Evolutionary conservation across 1,284 basidiomycete genomes (phyloP).

Genomic region (Cutaneotrichosporon mucoides): DNA sequence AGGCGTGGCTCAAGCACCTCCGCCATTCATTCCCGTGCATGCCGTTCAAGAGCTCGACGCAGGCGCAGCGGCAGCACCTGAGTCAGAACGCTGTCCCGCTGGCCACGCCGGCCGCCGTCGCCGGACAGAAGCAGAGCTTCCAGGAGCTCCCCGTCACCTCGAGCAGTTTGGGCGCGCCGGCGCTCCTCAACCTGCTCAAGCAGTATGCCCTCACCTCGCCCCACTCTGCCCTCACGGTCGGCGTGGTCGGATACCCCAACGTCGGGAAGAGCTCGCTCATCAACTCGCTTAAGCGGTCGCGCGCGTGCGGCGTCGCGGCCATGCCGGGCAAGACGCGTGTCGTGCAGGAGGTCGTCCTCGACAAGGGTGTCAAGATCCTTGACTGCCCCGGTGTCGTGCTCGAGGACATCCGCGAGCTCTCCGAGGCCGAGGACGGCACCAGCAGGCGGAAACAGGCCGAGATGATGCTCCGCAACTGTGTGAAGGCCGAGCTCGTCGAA

Average conservation of each 20-base stretch:
- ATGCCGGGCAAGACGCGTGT: conserved; percentile 94
- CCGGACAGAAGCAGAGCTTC: conserved; percentile 46
- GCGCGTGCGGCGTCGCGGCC: conserved; percentile 85
- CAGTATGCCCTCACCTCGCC: conserved; percentile 72
- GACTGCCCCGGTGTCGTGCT: conserved; percentile 95
- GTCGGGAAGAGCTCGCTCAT: conserved; percentile 95
- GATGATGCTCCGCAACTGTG: conserved; percentile 80
- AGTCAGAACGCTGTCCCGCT: conserved; percentile 50
- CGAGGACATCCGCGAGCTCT: conserved; percentile 58
- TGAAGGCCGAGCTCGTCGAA: conserved; percentile 86
- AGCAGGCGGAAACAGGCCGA: conserved; percentile 58
- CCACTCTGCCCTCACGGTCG: conserved; percentile 71
- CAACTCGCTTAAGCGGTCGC: conserved; percentile 86
- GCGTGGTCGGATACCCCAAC: conserved; percentile 95
- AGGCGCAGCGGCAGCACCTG: conserved; percentile 72
- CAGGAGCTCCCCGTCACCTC: conserved; percentile 61
- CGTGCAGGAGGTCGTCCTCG: conserved; percentile 87
- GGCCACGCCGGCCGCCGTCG: conserved; percentile 31
- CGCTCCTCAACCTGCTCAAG: conserved; percentile 80
- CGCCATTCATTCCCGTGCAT: conserved; percentile 89
- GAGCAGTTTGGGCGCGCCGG: conserved; percentile 55
- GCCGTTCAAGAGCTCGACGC: conserved; percentile 85
- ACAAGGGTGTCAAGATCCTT: conserved; percentile 85
- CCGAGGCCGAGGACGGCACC: conserved; percentile 51
- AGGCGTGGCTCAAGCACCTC: conserved; percentile 84